Percentiles rank a stretch among this genome's conserved stretches.
Conservation (phyloP, 2,329 filamentous ascomycete species). For the Neopestalotiopsis clavispora region DNA sequence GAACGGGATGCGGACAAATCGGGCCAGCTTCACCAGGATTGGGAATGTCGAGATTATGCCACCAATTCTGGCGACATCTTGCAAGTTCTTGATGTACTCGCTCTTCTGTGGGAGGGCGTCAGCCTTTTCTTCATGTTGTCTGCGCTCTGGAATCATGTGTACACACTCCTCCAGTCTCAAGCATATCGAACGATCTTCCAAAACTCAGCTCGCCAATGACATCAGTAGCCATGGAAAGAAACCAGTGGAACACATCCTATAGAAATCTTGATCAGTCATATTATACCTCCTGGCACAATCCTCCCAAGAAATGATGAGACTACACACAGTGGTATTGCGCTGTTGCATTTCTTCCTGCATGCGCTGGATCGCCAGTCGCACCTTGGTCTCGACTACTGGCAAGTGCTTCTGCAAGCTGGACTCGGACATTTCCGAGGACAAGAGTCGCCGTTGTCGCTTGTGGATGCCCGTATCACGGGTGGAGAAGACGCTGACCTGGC, state of each 20-base stretch:
- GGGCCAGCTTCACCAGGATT: slow-evolving; percentile 28
- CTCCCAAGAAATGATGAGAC: too few relatives aligned
- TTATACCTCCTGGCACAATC: too few relatives aligned
- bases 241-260: slow-evolving; percentile 59
- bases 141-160: slow-evolving; percentile 18
- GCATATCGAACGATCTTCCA: slow-evolving; percentile 57
- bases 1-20: slow-evolving; percentile 30
- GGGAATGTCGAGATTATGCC: slow-evolving; percentile 36
- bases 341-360: slow-evolving; percentile 49
- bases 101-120: slow-evolving; percentile 38
- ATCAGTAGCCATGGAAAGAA: slow-evolving; percentile 58
- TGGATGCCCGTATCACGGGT: slow-evolving; percentile 45
- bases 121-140: neutral
- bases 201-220: slow-evolving; percentile 59
- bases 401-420: slow-evolving; percentile 37
- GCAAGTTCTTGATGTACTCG: slow-evolving; percentile 46
- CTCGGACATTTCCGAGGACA: slow-evolving; percentile 46
- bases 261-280: slow-evolving; percentile 10
- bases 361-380: slow-evolving; percentile 43
- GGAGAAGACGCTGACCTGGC: slow-evolving; percentile 42
- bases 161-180: slow-evolving; percentile 53
- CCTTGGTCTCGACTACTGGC: slow-evolving; percentile 39
- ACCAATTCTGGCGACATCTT: slow-evolving; percentile 27
- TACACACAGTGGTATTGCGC: slow-evolving; percentile 29
- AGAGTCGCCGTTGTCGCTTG: slow-evolving; percentile 44